phyloP scores from a whole-genome alignment of 2,329 filamentous ascomycete species.

The Monosporascus cannonballus region DNA sequence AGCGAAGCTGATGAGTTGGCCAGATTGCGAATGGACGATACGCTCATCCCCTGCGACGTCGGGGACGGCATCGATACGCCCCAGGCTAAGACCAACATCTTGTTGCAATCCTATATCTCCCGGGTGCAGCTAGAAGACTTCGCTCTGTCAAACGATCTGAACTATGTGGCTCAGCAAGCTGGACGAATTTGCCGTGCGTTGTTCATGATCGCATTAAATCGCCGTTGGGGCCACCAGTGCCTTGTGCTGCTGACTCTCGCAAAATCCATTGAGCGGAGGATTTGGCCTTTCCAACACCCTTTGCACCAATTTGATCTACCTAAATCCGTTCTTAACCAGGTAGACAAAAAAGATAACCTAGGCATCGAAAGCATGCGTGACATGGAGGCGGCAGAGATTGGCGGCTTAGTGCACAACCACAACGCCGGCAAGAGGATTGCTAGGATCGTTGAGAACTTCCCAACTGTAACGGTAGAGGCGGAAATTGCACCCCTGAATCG shows the following conservation, averaged over 20 bases:
- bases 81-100: conserved; percentile 91
- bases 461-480: conserved; percentile 81
- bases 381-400: conserved; percentile 90
- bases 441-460: conserved; percentile 83
- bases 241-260: conserved; percentile 84
- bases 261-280: conserved; percentile 93
- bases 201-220: conserved; percentile 95
- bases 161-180: conserved; percentile 93
- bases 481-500: conserved; percentile 94
- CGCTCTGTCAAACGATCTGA: conserved; percentile 82
- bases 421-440: conserved; percentile 77
- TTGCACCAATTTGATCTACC: conserved; percentile 92
- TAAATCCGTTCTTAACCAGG: conserved; percentile 71
- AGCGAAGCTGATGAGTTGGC: conserved; percentile 84
- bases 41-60: conserved; percentile 67
- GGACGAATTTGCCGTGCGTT: conserved; percentile 89
- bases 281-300: conserved; percentile 93
- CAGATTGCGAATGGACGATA: conserved; percentile 56
- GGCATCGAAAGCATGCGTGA: conserved; percentile 82
- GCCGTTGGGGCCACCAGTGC: conserved; percentile 94
- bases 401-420: conserved; percentile 83
- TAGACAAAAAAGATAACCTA: conserved; percentile 72
- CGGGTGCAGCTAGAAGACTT: conserved; percentile 86
- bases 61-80: conserved; percentile 64
- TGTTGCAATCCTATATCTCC: conserved; percentile 92